A percentile compares a stretch with the other conserved stretches of the same genome.
These are phyloP conservation scores for Populus hybrid DNA, from an alignment of 441 rosid genomes.

Conservation along the genomic window DNA sequence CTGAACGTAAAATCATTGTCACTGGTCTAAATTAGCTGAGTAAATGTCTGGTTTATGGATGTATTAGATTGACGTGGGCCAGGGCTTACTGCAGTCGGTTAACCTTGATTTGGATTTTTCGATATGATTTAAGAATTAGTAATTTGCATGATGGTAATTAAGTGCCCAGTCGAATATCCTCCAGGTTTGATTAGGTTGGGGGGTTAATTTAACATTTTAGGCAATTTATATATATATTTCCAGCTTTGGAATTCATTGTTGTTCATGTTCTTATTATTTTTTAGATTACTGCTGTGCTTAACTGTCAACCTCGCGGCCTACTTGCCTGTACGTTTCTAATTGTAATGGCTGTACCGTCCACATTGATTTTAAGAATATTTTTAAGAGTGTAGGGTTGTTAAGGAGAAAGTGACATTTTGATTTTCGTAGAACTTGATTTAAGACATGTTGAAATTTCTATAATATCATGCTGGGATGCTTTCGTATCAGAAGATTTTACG, in stretches of 20 bases:
- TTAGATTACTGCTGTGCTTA: not conserved
- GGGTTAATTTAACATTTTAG: not conserved
- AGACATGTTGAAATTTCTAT: constrained; percentile 22
- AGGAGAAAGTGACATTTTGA: constrained; percentile 35
- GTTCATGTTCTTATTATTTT: no score
- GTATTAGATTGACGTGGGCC: constrained; percentile 1
- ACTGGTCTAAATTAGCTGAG: constrained; percentile 16
- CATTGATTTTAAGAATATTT: constrained; percentile 7
- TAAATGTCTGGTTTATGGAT: constrained; percentile 5
- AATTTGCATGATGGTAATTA: constrained; percentile 14
- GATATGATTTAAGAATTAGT: constrained; percentile 5
- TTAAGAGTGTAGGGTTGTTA: constrained; percentile 5
- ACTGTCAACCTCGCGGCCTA: constrained; percentile 3
- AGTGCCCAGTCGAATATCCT: constrained; percentile 13
- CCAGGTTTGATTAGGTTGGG: not conserved
- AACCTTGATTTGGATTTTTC: constrained; percentile 2
- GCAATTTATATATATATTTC: not conserved
- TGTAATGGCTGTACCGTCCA: constrained; percentile 26
- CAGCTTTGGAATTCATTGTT: not conserved
- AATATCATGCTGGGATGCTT: constrained; percentile 22
- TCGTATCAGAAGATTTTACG: constrained; percentile 19
- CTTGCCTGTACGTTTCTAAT: constrained; percentile 8
- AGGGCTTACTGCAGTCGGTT: not conserved
- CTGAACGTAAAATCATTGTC: not conserved
- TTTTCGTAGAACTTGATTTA: constrained; percentile 16